A percentile compares a stretch with the other conserved stretches of the same genome.
phyloP scores from a whole-genome alignment of 2,329 filamentous ascomycete species.

The Capronia epimyces region DNA sequence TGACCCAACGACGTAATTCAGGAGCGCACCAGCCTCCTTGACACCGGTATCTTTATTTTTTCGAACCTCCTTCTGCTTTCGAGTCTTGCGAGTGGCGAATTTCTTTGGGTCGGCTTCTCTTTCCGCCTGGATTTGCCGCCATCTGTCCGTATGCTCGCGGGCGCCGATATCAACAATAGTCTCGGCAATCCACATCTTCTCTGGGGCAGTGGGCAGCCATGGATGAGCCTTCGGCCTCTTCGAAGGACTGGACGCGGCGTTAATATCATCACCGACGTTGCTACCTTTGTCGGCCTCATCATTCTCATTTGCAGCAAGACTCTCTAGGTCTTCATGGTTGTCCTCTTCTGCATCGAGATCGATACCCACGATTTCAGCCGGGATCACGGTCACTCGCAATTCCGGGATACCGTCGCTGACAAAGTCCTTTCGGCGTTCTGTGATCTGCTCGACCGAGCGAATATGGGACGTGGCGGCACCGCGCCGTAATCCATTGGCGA shows the following conservation, averaged over 20 bases:
- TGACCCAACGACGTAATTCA: conserved; percentile 11
- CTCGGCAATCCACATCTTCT: conserved; percentile 65
- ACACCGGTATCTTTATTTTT: conserved; percentile 8
- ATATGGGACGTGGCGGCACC: conserved; percentile 30
- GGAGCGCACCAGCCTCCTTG: conserved; percentile 13
- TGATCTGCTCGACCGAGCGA: conserved; percentile 44
- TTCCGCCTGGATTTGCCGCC: conserved; percentile 46
- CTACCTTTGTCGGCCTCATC: conserved; percentile 32
- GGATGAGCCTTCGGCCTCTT: conserved; percentile 42
- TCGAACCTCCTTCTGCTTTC: conserved; percentile 17
- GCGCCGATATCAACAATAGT: conserved; percentile 59
- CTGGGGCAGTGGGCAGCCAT: conserved; percentile 62
- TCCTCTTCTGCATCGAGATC: conserved; percentile 69
- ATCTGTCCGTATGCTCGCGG: conserved; percentile 60
- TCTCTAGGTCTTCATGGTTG: conserved; percentile 44
- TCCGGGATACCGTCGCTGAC: conserved; percentile 72
- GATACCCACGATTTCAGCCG: conserved; percentile 69
- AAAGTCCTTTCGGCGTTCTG: conserved; percentile 60
- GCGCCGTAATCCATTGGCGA: conserved; percentile 55
- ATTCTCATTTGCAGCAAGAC: conserved; percentile 31
- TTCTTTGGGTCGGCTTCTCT: conserved; percentile 25
- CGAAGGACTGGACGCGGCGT: conserved; percentile 35
- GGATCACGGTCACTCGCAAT: conserved; percentile 71
- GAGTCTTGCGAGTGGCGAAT: conserved; percentile 26
- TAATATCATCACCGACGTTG: conserved; percentile 30